phyloP scores from a whole-genome alignment of 257 asterid species.

The Gardenia jasminoides region DNA sequence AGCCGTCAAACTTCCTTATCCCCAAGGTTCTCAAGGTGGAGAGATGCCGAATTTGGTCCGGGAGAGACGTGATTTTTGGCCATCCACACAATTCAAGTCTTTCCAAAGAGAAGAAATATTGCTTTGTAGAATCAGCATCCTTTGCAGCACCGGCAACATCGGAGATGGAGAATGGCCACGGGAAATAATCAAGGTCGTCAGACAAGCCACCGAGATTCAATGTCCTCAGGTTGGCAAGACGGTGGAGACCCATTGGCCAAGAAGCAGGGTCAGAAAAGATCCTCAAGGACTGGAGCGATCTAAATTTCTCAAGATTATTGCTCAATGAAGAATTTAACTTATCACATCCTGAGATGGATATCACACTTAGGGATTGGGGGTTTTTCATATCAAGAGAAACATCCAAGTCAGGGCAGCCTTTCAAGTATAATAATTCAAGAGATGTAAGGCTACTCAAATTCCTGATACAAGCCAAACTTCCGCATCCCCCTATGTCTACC shows the following conservation, averaged over 20 bases:
- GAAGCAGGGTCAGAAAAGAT: background rate
- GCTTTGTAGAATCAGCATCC: too few species aligned
- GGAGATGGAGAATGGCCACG: background rate
- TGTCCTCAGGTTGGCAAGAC: background rate
- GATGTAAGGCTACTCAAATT: too few species aligned
- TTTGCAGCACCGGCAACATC: too few species aligned
- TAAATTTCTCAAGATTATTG: background rate
- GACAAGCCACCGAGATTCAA: background rate
- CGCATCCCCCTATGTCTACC: too few species aligned
- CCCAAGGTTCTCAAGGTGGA: background rate
- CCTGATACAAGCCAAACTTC: too few species aligned
- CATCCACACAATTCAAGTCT: constrained; percentile 1
- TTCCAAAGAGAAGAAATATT: constrained; percentile 12
- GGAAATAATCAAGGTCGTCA: constrained; percentile 1
- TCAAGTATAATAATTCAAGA: too few species aligned
- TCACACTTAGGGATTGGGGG: too few species aligned
- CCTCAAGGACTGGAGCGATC: background rate
- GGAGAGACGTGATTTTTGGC: constrained; percentile 15
- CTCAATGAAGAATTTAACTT: background rate
- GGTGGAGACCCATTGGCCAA: background rate
- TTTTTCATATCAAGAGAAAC: too few species aligned
- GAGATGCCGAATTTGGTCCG: constrained; percentile 5
- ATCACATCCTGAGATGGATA: background rate
- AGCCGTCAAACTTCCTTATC: background rate
- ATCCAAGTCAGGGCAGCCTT: too few species aligned